Percentiles rank a stretch among this genome's conserved stretches.
Evolutionary conservation across 306 rosid genomes (phyloP).

Genomic region (Cicer yamashitae): DNA sequence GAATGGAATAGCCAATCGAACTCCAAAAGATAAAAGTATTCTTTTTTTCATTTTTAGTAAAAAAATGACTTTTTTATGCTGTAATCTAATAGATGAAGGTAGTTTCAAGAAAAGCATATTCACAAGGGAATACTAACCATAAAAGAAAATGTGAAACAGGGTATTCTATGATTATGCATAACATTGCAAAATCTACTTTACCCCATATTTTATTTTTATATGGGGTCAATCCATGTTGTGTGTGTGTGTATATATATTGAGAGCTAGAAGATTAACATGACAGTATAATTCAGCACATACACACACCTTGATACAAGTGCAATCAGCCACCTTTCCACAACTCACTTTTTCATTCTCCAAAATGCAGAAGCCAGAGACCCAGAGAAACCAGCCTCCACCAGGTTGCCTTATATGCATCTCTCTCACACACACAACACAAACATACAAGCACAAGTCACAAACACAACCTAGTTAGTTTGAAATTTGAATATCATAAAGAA

Average conservation of each 20-base stretch:
- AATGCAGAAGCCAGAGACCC: slow-evolving; percentile 60
- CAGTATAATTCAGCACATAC: slow-evolving; percentile 17
- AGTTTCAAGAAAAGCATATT: slow-evolving; percentile 24
- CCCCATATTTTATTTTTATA: background rate
- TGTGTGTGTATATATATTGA: slow-evolving; percentile 21
- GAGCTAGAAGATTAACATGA: slow-evolving; percentile 27
- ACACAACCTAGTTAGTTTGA: slow-evolving; percentile 3
- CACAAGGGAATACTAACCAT: background rate
- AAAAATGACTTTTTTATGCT: background rate
- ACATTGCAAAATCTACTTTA: background rate
- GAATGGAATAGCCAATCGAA: slow-evolving; percentile 41
- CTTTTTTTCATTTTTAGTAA: background rate
- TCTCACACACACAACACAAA: background rate
- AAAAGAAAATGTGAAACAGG: background rate
- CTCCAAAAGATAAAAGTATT: slow-evolving; percentile 24
- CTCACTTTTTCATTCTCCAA: slow-evolving; percentile 39
- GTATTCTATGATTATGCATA: slow-evolving; percentile 4
- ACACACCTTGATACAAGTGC: slow-evolving; percentile 16
- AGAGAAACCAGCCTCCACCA: slow-evolving; percentile 65
- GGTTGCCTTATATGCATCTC: slow-evolving; percentile 45
- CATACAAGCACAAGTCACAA: background rate
- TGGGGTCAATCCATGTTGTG: background rate
- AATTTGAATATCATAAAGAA: background rate
- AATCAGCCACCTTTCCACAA: background rate
- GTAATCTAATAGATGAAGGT: slow-evolving; percentile 18